Evolutionary conservation across 1,139 yeast genomes (phyloP).

Genomic region (Eremothecium gossypii): DNA sequence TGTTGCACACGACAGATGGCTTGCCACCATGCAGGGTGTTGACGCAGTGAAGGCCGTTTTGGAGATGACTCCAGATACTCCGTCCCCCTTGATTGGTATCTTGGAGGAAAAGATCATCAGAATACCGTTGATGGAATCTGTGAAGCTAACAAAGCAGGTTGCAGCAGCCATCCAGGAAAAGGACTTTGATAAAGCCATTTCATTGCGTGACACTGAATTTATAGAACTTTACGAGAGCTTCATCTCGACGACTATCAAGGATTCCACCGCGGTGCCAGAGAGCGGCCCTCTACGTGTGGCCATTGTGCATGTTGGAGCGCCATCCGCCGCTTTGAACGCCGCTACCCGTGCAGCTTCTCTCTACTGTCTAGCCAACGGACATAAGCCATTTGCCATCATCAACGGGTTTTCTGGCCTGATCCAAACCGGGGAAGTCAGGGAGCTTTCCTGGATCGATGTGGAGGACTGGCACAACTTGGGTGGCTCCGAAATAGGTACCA

Average conservation of each 20-base stretch:
- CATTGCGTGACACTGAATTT: conserved; percentile 79
- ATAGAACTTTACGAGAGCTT: conserved; percentile 68
- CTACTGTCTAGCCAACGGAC: conserved; percentile 86
- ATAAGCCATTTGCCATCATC: conserved; percentile 74
- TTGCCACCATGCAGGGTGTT: conserved; percentile 94
- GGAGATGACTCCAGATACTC: conserved; percentile 80
- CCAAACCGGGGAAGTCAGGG: conserved; percentile 66
- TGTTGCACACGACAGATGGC: conserved; percentile 80
- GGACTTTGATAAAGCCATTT: conserved; percentile 80
- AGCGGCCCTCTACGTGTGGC: conserved; percentile 53
- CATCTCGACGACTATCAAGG: conserved; percentile 59
- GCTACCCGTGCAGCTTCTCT: conserved; percentile 88
- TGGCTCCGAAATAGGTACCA: conserved; percentile 94
- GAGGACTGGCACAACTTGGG: conserved; percentile 88
- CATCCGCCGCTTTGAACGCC: conserved; percentile 93
- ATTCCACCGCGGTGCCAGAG: conserved; percentile 43
- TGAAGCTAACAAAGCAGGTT: conserved; percentile 71
- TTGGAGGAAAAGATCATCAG: conserved; percentile 80
- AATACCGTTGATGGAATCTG: conserved; percentile 82
- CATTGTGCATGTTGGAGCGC: conserved; percentile 88
- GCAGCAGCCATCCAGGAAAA: conserved; percentile 74
- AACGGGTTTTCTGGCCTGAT: conserved; percentile 91
- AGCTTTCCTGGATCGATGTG: conserved; percentile 75
- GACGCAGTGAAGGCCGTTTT: conserved; percentile 93
- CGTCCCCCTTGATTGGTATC: conserved; percentile 91